A percentile compares a stretch with the other conserved stretches of the same genome.
phyloP scores from a whole-genome alignment of 23 red algal genomes.

The Chondrus crispus region DNA sequence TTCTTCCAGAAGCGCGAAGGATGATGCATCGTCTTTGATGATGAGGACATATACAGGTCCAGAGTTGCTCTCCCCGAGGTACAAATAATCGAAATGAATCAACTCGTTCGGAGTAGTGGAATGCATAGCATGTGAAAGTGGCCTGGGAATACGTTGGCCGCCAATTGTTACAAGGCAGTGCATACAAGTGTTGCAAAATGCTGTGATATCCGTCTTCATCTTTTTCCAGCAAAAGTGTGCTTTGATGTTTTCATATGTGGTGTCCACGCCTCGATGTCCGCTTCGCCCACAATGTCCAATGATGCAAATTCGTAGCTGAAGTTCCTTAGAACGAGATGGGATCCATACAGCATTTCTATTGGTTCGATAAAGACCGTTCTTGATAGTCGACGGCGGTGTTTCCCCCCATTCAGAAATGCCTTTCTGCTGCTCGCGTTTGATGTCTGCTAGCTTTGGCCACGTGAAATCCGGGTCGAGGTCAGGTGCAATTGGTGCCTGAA shows the following conservation, averaged over 20 bases:
- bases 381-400: neutral
- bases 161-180: neutral
- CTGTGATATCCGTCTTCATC: neutral
- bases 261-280: neutral
- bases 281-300: neutral
- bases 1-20: neutral
- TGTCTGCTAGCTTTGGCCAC: neutral
- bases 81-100: constrained; percentile 11
- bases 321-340: neutral
- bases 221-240: neutral
- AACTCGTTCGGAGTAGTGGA: neutral
- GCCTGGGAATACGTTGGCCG: neutral
- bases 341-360: neutral
- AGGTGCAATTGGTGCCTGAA: neutral
- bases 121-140: neutral
- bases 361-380: neutral
- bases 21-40: constrained; percentile 4
- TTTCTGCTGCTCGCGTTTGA: neutral
- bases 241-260: neutral
- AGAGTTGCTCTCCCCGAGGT: neutral
- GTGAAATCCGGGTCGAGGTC: neutral
- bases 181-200: neutral
- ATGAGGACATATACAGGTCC: neutral
- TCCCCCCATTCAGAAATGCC: neutral
- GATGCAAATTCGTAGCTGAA: neutral